Percentiles rank a stretch among this genome's conserved stretches.
Evolutionary conservation across 768 basidiomycete species (phyloP).

Genomic region (Lactarius trivialis): DNA sequence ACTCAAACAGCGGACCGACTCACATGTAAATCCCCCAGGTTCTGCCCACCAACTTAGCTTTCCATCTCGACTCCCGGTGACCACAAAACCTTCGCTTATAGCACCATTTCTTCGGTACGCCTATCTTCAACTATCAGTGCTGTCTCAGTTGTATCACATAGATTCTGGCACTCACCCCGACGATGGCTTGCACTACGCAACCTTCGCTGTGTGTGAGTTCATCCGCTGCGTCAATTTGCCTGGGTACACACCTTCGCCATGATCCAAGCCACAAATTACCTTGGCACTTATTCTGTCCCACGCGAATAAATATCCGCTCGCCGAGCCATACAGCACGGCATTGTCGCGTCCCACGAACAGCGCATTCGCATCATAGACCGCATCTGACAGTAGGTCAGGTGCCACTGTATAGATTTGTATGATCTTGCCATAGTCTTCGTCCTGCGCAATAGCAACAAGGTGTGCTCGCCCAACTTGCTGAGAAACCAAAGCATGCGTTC

Average conservation of each 20-base stretch:
- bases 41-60: constrained; percentile 23
- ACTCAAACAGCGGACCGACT: background rate
- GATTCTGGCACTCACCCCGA: constrained; percentile 7
- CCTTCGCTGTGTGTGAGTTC: constrained; percentile 11
- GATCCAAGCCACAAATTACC: constrained; percentile 54
- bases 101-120: background rate
- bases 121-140: constrained; percentile 3
- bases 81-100: constrained; percentile 4
- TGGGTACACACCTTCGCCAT: constrained; percentile 45
- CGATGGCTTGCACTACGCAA: constrained; percentile 18
- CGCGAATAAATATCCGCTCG: constrained; percentile 49
- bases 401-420: constrained; percentile 48
- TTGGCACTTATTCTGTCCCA: constrained; percentile 54
- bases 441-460: constrained; percentile 44
- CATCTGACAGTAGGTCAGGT: constrained; percentile 29
- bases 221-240: background rate
- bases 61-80: constrained; percentile 22
- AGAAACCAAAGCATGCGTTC: constrained; percentile 49
- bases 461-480: constrained; percentile 45
- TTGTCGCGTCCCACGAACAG: constrained; percentile 48
- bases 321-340: constrained; percentile 49
- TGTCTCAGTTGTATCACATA: background rate
- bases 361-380: constrained; percentile 38
- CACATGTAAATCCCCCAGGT: constrained; percentile 9
- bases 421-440: constrained; percentile 45